phyloP scores from a whole-genome alignment of 2,329 filamentous ascomycete genomes.

The Mycogone perniciosa region DNA sequence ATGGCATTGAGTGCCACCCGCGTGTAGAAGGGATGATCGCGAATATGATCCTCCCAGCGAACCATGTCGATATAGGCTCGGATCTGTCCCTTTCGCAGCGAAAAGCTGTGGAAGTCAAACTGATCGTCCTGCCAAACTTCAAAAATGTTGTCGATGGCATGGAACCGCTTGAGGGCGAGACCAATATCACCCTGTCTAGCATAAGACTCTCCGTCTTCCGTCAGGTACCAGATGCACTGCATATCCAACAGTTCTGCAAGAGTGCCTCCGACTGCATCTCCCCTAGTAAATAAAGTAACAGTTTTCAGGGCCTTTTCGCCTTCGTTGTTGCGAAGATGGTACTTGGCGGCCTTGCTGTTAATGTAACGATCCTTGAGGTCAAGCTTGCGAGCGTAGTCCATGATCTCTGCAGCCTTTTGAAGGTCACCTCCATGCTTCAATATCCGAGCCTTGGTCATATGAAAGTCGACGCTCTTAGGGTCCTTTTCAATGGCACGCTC shows the following conservation, averaged over 20 bases:
- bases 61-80: conserved; percentile 94
- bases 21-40: conserved; percentile 89
- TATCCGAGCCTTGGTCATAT: conserved; percentile 93
- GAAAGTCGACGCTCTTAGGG: conserved; percentile 78
- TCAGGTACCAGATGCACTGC: conserved; percentile 97
- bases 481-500: conserved; percentile 76
- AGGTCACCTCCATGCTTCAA: conserved; percentile 83
- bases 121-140: conserved; percentile 98
- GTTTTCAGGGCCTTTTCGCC: conserved; percentile 80
- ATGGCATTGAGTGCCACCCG: conserved; percentile 77
- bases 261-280: conserved; percentile 81
- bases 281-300: conserved; percentile 89
- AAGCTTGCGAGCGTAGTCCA: conserved; percentile 79
- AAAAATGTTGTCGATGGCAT: conserved; percentile 84
- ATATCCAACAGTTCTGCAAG: conserved; percentile 91
- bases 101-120: conserved; percentile 98
- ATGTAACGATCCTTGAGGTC: conserved; percentile 93
- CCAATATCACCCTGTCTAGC: conserved; percentile 74
- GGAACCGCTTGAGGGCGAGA: conserved; percentile 87
- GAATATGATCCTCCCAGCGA: conserved; percentile 85
- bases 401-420: conserved; percentile 72
- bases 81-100: conserved; percentile 92
- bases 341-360: conserved; percentile 97
- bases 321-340: conserved; percentile 87
- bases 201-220: conserved; percentile 89